Evolutionary conservation across 2,329 filamentous ascomycete genomes (phyloP).

Genomic region (Trichophyton simii): DNA sequence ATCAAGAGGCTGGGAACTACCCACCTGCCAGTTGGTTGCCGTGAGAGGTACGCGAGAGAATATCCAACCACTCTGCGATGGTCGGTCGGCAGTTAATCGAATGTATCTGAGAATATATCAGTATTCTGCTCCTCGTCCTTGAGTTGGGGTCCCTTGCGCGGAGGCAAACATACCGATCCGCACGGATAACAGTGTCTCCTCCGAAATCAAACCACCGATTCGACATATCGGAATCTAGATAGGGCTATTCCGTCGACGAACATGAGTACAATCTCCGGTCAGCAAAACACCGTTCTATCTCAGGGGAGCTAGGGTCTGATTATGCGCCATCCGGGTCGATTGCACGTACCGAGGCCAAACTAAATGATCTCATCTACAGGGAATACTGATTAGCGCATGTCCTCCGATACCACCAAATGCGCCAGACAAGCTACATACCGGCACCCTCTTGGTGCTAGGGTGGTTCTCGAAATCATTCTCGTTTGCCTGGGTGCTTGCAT

Average conservation of each 20-base stretch:
- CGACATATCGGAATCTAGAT: slow-evolving; percentile 95
- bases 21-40: slow-evolving; percentile 90
- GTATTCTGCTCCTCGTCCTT: slow-evolving; percentile 12
- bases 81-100: slow-evolving; percentile 77
- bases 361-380: slow-evolving; percentile 70
- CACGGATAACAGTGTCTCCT: slow-evolving; percentile 75
- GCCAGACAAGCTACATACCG: slow-evolving; percentile 37
- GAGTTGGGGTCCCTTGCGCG: not conserved
- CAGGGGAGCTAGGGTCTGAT: not conserved
- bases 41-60: slow-evolving; percentile 90
- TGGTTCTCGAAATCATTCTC: slow-evolving; percentile 36
- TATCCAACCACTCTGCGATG: slow-evolving; percentile 83
- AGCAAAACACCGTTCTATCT: not conserved
- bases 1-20: slow-evolving; percentile 10
- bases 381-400: slow-evolving; percentile 10
- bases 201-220: slow-evolving; percentile 99
- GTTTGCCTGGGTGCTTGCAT: slow-evolving; percentile 13
- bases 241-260: slow-evolving; percentile 49
- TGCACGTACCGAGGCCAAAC: slow-evolving; percentile 58
- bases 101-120: slow-evolving; percentile 54
- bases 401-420: slow-evolving; percentile 1
- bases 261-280: not conserved
- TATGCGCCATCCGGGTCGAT: not conserved
- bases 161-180: slow-evolving; percentile 40
- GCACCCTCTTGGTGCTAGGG: slow-evolving; percentile 51